Evolutionary conservation across 2,329 filamentous ascomycete species (phyloP).

Genomic region (Colletotrichum sp.): DNA sequence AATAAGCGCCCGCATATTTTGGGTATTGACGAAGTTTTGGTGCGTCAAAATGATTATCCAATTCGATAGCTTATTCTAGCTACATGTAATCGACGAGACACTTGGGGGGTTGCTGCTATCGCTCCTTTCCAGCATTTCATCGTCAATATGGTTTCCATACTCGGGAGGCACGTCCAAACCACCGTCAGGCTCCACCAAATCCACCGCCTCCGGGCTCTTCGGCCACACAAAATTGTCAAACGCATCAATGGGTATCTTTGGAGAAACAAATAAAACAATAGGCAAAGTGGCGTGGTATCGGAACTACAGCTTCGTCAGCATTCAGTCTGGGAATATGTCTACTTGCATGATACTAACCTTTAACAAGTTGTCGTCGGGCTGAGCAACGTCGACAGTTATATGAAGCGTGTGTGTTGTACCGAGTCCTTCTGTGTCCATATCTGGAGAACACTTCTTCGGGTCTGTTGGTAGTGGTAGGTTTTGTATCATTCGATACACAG

Average conservation of each 20-base stretch:
- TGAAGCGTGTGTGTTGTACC: neutral
- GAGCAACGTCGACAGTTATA: neutral
- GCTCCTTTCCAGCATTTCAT: neutral
- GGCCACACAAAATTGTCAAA: neutral
- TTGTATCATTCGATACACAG: neutral
- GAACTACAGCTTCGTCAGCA: neutral
- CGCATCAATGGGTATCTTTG: neutral
- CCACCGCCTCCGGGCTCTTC: too few relatives aligned
- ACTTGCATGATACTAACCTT: neutral
- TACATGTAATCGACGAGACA: neutral
- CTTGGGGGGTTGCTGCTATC: neutral
- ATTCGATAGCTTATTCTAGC: neutral
- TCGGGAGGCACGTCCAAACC: neutral
- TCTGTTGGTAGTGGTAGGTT: neutral
- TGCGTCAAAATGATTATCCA: neutral
- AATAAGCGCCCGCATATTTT: neutral
- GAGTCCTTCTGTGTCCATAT: neutral
- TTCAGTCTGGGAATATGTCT: accelerated
- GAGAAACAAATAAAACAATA: neutral
- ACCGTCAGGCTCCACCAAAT: neutral
- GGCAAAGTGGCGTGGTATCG: neutral
- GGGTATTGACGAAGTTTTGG: accelerated
- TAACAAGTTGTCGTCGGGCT: neutral
- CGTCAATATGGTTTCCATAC: neutral
- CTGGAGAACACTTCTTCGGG: neutral